Base-by-base conservation (phyloP, 352 stramenopile species). In the Phytopythium litorale region DNA sequence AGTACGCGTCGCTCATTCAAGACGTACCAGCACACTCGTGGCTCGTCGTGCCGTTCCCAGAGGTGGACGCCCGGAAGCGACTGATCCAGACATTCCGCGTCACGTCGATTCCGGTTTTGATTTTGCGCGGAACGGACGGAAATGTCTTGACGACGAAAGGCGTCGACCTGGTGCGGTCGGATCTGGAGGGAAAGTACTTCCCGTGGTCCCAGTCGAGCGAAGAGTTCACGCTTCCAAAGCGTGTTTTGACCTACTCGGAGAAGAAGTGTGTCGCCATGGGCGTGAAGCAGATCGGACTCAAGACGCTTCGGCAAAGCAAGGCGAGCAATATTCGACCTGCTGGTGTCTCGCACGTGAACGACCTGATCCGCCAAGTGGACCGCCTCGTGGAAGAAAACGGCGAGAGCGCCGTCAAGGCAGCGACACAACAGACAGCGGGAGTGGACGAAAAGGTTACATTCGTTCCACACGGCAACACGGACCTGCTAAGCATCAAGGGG, bases 281-380 rank as follows among this genome's bases (percentile, higher is more conserved):
- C 28, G 64, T 78, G 9, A 90, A 92, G 55, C 87, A 96, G 63
- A 81, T 92, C 33, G 81, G 83, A 3, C 54, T 89, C 15, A 92
- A 92, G 56, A 88, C 84, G 13, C 64, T 96, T 7, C 72, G 72
- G 25, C 83, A 92, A 9, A 72, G 87, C 53, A 59, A 74, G 33
- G 30, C 55, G 13, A 71, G 67, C 3, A 76, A 88, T 21, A 72
- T 92, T 43, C 66, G 60, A 33, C 63, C 58, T 9, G 16, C 30
- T 21, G 79, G 72, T 9, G 65, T 92, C 4, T 62, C 62, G 9
- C 70, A 82, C 49, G 66, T 94, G 12, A 87, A 88, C 23, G 65
- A 71, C 5, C 45, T 88, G 18, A 88, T 94, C 54, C 62, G 37
- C 8, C 70, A 79, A 60, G 68, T 66, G 5, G 80, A 92, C 55